These are phyloP conservation scores for Diaporthe sp. DNA, from an alignment of 2,329 filamentous ascomycete species.

Conservation along the genomic window DNA sequence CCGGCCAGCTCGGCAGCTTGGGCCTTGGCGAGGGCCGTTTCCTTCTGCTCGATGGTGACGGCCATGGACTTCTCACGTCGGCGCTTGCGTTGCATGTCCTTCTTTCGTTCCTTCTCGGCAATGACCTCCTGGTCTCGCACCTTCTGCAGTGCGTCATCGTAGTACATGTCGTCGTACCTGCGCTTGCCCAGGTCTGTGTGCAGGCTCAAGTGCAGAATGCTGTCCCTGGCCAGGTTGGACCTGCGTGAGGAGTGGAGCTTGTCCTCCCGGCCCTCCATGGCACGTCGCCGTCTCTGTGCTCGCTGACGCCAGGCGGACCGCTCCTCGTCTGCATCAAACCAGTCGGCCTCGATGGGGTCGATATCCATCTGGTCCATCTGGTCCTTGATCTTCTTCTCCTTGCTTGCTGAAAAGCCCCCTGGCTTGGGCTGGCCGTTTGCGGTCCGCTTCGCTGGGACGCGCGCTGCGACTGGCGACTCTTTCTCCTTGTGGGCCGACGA, in stretches of 20 bases:
- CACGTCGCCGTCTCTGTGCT: conserved; percentile 73
- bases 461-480: conserved; percentile 54
- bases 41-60: conserved; percentile 90
- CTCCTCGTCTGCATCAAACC: conserved; percentile 56
- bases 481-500: conserved; percentile 57
- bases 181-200: conserved; percentile 79
- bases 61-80: conserved; percentile 96
- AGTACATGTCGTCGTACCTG: conserved; percentile 81
- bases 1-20: conserved; percentile 68
- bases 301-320: conserved; percentile 63
- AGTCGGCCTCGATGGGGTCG: conserved; percentile 55
- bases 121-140: conserved; percentile 91
- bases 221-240: conserved; percentile 67
- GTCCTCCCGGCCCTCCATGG: conserved; percentile 72
- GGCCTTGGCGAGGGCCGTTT: conserved; percentile 82
- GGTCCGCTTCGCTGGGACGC: conserved; percentile 66
- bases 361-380: conserved; percentile 62
- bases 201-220: conserved; percentile 70
- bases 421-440: conserved; percentile 67
- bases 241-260: conserved; percentile 72
- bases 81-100: conserved; percentile 98
- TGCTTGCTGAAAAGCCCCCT: conserved; percentile 60
- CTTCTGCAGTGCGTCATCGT: conserved; percentile 83
- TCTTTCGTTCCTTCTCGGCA: conserved; percentile 98
- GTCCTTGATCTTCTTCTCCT: conserved; percentile 76